A percentile compares a stretch with the other conserved stretches of the same genome.
Conservation (phyloP, 345 rosid genomes). For the Camelina neglecta region DNA sequence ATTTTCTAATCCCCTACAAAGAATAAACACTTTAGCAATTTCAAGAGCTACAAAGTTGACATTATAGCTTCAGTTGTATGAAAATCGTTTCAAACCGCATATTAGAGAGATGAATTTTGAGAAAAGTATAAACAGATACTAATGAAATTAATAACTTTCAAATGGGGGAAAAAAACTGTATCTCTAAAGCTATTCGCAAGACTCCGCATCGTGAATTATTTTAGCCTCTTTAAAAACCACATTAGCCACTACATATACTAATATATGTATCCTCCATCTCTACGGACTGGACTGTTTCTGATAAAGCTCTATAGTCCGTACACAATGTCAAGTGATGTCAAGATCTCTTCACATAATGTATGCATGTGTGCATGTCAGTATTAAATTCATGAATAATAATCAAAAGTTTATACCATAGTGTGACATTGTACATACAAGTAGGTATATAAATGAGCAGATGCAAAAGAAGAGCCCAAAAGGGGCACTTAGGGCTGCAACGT, state of each 20-base stretch:
- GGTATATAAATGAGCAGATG: slow-evolving; percentile 17
- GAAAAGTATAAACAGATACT: background rate
- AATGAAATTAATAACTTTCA: background rate
- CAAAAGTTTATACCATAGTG: slow-evolving; percentile 34
- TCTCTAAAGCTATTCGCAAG: too few species aligned
- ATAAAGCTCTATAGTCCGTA: slow-evolving; percentile 28
- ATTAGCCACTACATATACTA: slow-evolving; percentile 7
- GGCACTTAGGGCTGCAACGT: slow-evolving; percentile 40
- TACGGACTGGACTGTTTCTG: slow-evolving; percentile 18
- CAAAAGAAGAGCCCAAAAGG: slow-evolving; percentile 37
- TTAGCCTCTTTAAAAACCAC: slow-evolving; percentile 9
- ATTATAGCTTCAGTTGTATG: background rate
- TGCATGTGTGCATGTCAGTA: slow-evolving; percentile 47
- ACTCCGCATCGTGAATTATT: too few species aligned
- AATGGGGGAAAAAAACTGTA: too few species aligned
- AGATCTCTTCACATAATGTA: slow-evolving; percentile 35
- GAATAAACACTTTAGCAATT: background rate
- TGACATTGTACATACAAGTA: slow-evolving; percentile 36
- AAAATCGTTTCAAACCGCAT: background rate
- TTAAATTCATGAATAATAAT: slow-evolving; percentile 30
- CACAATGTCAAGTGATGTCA: slow-evolving; percentile 38
- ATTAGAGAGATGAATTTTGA: background rate
- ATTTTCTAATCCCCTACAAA: too few species aligned
- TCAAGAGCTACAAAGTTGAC: background rate
- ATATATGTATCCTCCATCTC: background rate